phyloP scores from a whole-genome alignment of 441 rosid species.

The Euphorbia schlechtendalii region DNA sequence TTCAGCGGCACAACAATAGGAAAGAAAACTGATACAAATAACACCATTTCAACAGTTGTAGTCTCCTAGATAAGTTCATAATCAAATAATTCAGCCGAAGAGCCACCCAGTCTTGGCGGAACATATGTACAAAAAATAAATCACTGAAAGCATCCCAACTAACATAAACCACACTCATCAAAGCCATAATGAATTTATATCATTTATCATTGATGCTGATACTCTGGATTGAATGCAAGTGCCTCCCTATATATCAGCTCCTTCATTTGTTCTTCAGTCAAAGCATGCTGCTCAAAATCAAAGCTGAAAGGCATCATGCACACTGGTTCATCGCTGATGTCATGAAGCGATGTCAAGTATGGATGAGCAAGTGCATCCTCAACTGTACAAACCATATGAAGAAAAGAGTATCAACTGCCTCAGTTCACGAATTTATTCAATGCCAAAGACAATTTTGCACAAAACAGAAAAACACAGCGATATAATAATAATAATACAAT shows the following conservation, averaged over 20 bases:
- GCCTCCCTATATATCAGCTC: conserved; percentile 76
- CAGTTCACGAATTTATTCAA: neutral
- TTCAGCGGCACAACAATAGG: conserved; percentile 2
- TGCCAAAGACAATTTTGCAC: neutral
- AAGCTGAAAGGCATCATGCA: conserved; percentile 59
- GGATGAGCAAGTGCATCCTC: conserved; percentile 83
- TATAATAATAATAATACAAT: no score
- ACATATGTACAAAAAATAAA: conserved; percentile 37
- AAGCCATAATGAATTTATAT: conserved; percentile 16
- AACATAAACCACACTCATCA: conserved; percentile 22
- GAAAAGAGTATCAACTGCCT: neutral
- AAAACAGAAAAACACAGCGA: neutral
- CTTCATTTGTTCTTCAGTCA: conserved; percentile 64
- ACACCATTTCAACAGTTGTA: conserved; percentile 21
- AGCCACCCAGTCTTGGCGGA: conserved; percentile 33
- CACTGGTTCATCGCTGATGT: conserved; percentile 61
- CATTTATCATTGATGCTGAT: conserved; percentile 27
- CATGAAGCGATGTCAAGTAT: conserved; percentile 54
- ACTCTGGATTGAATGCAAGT: conserved; percentile 71
- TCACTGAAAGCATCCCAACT: conserved; percentile 17
- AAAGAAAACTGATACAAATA: conserved; percentile 23
- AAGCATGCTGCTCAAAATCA: conserved; percentile 59
- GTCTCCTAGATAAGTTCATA: conserved; percentile 22
- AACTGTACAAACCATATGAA: conserved; percentile 30
- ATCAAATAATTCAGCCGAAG: conserved; percentile 24